Conservation (phyloP, 805 yeast genomes). For the Barnettozyma vustinii region DNA sequence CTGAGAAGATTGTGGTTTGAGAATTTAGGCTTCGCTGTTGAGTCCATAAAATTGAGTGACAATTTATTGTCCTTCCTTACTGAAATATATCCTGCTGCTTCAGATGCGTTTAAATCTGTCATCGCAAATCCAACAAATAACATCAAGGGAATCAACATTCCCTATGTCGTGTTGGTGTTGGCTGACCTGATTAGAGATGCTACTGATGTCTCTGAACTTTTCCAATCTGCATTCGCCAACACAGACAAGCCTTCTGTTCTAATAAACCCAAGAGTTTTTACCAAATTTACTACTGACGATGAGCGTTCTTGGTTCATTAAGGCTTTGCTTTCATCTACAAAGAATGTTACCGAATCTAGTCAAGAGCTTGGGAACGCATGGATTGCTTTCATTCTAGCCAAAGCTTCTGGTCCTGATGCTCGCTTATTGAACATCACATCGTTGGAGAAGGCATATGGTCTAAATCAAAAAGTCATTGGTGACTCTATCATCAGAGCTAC, state of each 20-base stretch:
- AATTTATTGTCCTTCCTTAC: conserved; percentile 13
- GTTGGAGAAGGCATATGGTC: conserved; percentile 28
- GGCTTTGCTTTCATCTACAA: conserved; percentile 35
- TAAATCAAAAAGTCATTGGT: conserved; percentile 37
- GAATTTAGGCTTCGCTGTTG: conserved; percentile 37
- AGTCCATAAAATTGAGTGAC: conserved; percentile 9
- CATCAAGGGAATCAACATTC: conserved; percentile 38
- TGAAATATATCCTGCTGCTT: conserved; percentile 24
- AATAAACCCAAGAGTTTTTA: conserved; percentile 40
- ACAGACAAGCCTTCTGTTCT: conserved; percentile 43
- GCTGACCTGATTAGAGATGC: conserved; percentile 22
- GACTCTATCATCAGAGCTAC: conserved; percentile 40
- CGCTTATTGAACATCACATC: conserved; percentile 14
- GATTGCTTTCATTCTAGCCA: conserved; percentile 43
- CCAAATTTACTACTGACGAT: conserved; percentile 39
- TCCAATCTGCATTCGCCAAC: conserved; percentile 31
- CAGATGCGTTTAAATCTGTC: conserved; percentile 37
- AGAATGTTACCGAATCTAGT: conserved; percentile 16
- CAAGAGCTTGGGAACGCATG: conserved; percentile 36
- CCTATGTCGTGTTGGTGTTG: conserved; percentile 41
- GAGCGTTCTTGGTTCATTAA: conserved; percentile 51
- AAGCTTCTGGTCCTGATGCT: conserved; percentile 16
- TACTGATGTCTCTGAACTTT: conserved; percentile 25
- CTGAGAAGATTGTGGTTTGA: conserved; percentile 65
- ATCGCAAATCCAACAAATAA: conserved; percentile 47